Percentiles rank a stretch among this genome's conserved stretches.
Conservation (phyloP, 805 yeast genomes). For the Candida nitratophila region DNA sequence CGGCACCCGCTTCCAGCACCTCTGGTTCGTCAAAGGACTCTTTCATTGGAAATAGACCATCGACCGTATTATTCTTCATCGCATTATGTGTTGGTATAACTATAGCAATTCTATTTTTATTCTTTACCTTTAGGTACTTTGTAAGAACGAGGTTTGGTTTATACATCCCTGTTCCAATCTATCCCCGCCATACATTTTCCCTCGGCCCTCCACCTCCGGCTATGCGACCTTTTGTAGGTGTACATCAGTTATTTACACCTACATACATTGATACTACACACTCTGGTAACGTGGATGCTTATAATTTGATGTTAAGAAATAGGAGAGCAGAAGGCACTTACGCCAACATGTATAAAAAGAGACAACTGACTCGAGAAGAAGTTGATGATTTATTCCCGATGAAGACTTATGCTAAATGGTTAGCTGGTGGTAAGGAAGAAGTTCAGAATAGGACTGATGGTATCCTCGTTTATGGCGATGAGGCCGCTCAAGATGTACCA, state of each 20-base stretch:
- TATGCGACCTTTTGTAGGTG: not conserved
- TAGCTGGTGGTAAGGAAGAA: constrained; percentile 51
- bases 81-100: constrained; percentile 57
- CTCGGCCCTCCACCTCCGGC: not conserved
- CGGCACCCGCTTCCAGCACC: not conserved
- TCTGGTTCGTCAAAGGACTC: not conserved
- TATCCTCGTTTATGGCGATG: constrained; percentile 26
- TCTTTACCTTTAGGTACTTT: constrained; percentile 56
- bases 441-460: constrained; percentile 38
- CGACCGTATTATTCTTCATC: constrained; percentile 56
- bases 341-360: constrained; percentile 23
- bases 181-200: constrained; percentile 6
- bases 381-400: constrained; percentile 56
- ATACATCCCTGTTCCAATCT: constrained; percentile 31
- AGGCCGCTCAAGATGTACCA: constrained; percentile 19
- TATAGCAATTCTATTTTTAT: constrained; percentile 48
- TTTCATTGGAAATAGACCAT: constrained; percentile 41
- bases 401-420: constrained; percentile 52
- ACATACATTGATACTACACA: not conserved
- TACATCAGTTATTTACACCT: not conserved
- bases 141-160: constrained; percentile 51
- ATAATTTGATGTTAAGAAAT: not conserved
- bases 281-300: not conserved
- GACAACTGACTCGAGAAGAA: constrained; percentile 46
- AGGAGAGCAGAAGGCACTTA: not conserved